Base-by-base conservation (phyloP, 2,329 filamentous ascomycete species). In the Aspergillus luchuensis region DNA sequence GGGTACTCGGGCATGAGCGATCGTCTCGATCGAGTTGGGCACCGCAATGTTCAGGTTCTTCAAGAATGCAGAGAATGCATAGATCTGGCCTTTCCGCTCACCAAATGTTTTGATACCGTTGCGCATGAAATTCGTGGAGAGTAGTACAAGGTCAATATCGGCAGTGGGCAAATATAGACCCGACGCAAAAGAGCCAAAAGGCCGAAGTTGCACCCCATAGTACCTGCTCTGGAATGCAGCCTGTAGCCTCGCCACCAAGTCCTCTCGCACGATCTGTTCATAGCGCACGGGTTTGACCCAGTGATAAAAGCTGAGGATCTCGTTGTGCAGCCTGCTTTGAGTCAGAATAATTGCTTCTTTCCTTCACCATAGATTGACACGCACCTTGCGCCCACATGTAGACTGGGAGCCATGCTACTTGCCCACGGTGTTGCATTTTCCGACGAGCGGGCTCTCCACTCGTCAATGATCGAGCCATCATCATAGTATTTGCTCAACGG, bases 121-220 rank as follows among this genome's bases (percentile, higher is more conserved):
- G 3, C 82, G 80, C 64, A 87, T 80, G 65, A 86, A 92, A 25
- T 81, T 79, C 1, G 77, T 72, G 3, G 88, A 89, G 54, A 93
- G 85, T 56, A 95, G 84, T 2, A 97, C 95, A 51, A 99, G 82
- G 73, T 99, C 95, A 88, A 99, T 96, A 72, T 99, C 95, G 15
- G 91, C 92, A 1, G 90, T 88, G 6, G 89, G 89, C 8, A 91
- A 80, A 71, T 91, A 91, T 7, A 92, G 80, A 0, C 91, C 92
- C 3, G 92, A 92, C 67, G 92, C 93, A 76, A 93, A 99, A 0
- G 95, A 98, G n/a, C 95, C 95, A 73, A 99, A 99, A 8, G 89
- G 83, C 36, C 85, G 81, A 7, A 97, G 80, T 52, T 88, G 82
- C 10, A 88, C 86, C 50, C 86, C 85, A 11, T 80, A 76, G 68